These are phyloP conservation scores for Parathielavia hyrcaniae DNA, from an alignment of 495 filamentous ascomycete genomes.

Conservation along the genomic window DNA sequence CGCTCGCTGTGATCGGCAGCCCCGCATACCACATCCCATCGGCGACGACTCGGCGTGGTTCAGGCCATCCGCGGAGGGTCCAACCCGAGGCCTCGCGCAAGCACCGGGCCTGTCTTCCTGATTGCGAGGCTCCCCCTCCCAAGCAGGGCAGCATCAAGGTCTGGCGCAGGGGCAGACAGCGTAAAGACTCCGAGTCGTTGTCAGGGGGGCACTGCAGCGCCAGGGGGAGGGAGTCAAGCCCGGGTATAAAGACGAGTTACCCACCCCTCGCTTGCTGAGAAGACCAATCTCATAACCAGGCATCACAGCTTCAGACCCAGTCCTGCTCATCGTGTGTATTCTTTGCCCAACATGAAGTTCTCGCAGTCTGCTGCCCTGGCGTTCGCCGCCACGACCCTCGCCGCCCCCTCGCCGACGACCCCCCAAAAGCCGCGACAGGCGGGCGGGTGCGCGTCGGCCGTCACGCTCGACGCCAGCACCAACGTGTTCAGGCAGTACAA, in stretches of 20 bases:
- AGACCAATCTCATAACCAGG: constrained; percentile 10
- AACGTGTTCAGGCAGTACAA: constrained; percentile 51
- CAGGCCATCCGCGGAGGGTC: constrained; percentile 38
- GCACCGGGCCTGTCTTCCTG: constrained; percentile 45
- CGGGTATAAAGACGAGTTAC: constrained; percentile 36
- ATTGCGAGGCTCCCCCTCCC: constrained; percentile 31
- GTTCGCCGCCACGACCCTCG: constrained; percentile 39
- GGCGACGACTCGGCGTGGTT: constrained; percentile 31
- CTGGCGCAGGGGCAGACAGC: neutral
- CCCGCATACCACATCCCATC: constrained; percentile 37
- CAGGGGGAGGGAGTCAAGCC: constrained; percentile 9
- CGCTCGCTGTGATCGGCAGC: constrained; percentile 33
- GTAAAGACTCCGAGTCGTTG: neutral
- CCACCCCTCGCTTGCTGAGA: constrained; percentile 17
- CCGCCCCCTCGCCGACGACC: constrained; percentile 36
- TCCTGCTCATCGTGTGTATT: constrained; percentile 14
- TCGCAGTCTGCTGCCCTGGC: constrained; percentile 36
- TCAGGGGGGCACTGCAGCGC: constrained; percentile 10
- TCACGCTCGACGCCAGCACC: constrained; percentile 46
- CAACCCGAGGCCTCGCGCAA: constrained; percentile 39
- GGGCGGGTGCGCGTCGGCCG: constrained; percentile 43
- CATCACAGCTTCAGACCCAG: neutral
- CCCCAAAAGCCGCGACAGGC: constrained; percentile 29
- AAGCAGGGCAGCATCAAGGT: constrained; percentile 1
- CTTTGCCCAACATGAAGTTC: constrained; percentile 43